A percentile compares a stretch with the other conserved stretches of the same genome.
These are phyloP conservation scores for Ganoderma multipileum DNA, from an alignment of 1,284 basidiomycete genomes.

Conservation along the genomic window DNA sequence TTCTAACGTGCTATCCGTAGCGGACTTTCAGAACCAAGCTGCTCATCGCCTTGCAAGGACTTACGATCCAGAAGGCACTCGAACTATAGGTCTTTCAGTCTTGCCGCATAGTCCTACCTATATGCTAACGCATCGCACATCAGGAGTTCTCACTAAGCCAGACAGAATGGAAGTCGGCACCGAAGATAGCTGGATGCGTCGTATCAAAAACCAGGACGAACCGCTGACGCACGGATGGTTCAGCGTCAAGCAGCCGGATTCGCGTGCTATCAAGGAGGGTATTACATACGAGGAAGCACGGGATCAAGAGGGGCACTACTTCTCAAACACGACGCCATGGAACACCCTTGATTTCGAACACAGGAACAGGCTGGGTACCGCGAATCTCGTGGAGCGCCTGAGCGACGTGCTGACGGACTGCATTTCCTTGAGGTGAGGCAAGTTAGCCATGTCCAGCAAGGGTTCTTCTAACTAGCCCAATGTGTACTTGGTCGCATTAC, in stretches of 20 bases:
- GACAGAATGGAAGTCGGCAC: slow-evolving; percentile 74
- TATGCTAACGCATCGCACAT: background rate
- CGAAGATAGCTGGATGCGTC: slow-evolving; percentile 62
- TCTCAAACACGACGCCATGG: slow-evolving; percentile 65
- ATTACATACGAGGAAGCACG: slow-evolving; percentile 69
- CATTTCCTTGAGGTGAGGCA: slow-evolving; percentile 51
- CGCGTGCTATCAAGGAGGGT: slow-evolving; percentile 57
- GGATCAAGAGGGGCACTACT: slow-evolving; percentile 69
- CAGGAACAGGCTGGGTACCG: slow-evolving; percentile 60
- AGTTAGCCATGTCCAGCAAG: background rate
- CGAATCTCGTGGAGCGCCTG: slow-evolving; percentile 52
- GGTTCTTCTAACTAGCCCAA: background rate
- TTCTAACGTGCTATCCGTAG: slow-evolving; percentile 42
- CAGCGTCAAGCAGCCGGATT: slow-evolving; percentile 75
- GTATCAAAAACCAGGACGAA: slow-evolving; percentile 63
- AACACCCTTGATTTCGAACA: slow-evolving; percentile 54
- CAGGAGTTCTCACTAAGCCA: slow-evolving; percentile 83
- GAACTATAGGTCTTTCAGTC: slow-evolving; percentile 65
- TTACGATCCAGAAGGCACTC: slow-evolving; percentile 62
- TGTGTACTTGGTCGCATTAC: background rate
- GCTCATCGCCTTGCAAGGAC: slow-evolving; percentile 65
- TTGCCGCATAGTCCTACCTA: background rate
- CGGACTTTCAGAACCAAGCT: slow-evolving; percentile 78
- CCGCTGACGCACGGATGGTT: slow-evolving; percentile 70
- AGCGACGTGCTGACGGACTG: slow-evolving; percentile 43